phyloP scores from a whole-genome alignment of 495 filamentous ascomycete genomes.

The Pseudoneurospora amorphoporcata region DNA sequence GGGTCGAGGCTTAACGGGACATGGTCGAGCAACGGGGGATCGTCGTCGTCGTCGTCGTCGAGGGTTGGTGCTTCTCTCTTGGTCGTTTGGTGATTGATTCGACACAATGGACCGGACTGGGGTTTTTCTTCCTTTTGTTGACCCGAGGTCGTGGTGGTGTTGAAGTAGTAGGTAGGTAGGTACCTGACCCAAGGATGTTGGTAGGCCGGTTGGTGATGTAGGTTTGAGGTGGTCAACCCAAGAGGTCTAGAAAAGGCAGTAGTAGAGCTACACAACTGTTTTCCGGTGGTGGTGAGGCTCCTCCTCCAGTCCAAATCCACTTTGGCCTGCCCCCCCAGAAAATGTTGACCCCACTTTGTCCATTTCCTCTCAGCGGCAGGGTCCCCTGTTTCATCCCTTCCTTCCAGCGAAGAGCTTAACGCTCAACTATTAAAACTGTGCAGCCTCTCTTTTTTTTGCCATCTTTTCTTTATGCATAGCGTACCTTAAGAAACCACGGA shows the following conservation, averaged over 20 bases:
- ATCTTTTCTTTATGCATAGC: not conserved
- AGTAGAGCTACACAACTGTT: not conserved
- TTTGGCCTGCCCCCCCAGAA: not conserved
- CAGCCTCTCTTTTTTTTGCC: not conserved
- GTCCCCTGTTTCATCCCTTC: not conserved
- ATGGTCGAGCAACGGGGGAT: constrained; percentile 13
- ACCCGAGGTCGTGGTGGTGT: not conserved
- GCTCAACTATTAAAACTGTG: not conserved
- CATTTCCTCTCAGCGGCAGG: not conserved
- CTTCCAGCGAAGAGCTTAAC: not conserved
- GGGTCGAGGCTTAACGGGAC: constrained; percentile 7
- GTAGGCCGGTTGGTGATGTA: not conserved
- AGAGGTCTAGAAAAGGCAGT: not conserved
- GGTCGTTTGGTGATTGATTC: not conserved
- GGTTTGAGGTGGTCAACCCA: not conserved
- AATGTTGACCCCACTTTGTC: not conserved
- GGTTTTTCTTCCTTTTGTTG: not conserved
- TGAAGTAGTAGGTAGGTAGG: not conserved
- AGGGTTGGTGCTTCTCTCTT: not conserved
- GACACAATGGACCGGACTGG: not conserved
- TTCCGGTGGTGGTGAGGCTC: not conserved
- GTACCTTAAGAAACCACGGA: no score
- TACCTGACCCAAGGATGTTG: not conserved
- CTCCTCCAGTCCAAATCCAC: not conserved
- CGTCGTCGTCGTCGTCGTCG: not conserved